phyloP scores from a whole-genome alignment of 768 basidiomycete genomes.

The Kwoniella bestiolae region DNA sequence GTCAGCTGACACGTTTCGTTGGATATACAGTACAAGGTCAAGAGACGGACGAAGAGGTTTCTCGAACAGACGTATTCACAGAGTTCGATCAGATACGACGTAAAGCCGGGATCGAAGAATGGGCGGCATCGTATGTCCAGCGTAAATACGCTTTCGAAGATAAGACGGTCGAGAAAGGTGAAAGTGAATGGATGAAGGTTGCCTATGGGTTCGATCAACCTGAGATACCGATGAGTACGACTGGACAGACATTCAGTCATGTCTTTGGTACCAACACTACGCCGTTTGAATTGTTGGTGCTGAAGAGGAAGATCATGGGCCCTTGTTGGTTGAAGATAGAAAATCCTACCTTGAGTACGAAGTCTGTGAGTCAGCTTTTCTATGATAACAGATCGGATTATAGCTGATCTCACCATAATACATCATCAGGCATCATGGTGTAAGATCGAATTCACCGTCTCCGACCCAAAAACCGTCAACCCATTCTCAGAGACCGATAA shows the following conservation, averaged over 20 bases:
- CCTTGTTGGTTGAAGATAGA: slow-evolving; percentile 94
- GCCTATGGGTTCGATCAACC: slow-evolving; percentile 85
- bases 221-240: slow-evolving; percentile 71
- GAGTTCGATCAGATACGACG: slow-evolving; percentile 82
- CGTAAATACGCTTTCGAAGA: slow-evolving; percentile 92
- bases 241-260: slow-evolving; percentile 79
- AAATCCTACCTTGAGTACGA: slow-evolving; percentile 72
- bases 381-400: not conserved
- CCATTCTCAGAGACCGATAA: slow-evolving; percentile 76
- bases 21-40: slow-evolving; percentile 61
- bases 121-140: slow-evolving; percentile 81
- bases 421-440: slow-evolving; percentile 91
- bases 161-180: slow-evolving; percentile 72
- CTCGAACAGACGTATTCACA: slow-evolving; percentile 70
- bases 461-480: slow-evolving; percentile 84
- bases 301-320: slow-evolving; percentile 98
- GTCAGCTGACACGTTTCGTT: not conserved
- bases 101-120: slow-evolving; percentile 73
- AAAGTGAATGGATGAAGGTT: slow-evolving; percentile 89
- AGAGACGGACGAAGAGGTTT: slow-evolving; percentile 77
- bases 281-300: slow-evolving; percentile 87
- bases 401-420: not conserved
- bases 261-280: slow-evolving; percentile 91
- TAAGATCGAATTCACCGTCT: slow-evolving; percentile 82
- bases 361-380: slow-evolving; percentile 66